Evolutionary conservation across 2,329 filamentous ascomycete species (phyloP).

Genomic region (Penicillium sp.): DNA sequence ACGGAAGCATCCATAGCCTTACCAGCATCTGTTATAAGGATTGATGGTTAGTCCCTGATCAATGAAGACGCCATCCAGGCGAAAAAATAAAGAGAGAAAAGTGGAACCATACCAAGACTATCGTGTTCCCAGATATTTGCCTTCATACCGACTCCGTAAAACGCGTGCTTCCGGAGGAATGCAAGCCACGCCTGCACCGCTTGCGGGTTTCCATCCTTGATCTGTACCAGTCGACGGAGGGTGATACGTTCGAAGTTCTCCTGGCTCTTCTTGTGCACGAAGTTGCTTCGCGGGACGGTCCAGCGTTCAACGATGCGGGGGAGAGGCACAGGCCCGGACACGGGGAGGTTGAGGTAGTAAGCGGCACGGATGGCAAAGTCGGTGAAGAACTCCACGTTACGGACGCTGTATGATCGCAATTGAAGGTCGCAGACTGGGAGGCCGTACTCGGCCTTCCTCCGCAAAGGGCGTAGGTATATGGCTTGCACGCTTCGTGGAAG

Average conservation of each 20-base stretch:
- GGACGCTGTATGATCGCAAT: constrained; percentile 83
- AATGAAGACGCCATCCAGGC: background rate
- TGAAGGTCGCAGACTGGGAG: constrained; percentile 88
- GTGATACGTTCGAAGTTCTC: constrained; percentile 97
- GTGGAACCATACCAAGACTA: constrained; percentile 58
- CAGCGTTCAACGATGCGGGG: constrained; percentile 86
- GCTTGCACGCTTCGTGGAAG: constrained; percentile 79
- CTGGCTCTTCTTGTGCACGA: constrained; percentile 95
- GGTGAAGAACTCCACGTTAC: constrained; percentile 88
- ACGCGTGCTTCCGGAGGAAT: constrained; percentile 86
- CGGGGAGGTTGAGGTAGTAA: constrained; percentile 86
- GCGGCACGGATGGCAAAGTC: constrained; percentile 93
- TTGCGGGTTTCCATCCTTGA: constrained; percentile 86
- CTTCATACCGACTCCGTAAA: constrained; percentile 98
- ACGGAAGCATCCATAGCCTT: constrained; percentile 41
- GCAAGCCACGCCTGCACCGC: constrained; percentile 89
- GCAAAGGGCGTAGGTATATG: constrained; percentile 79
- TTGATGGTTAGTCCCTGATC: constrained; percentile 8
- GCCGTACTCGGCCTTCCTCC: constrained; percentile 69
- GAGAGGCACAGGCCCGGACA: constrained; percentile 79
- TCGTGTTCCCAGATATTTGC: constrained; percentile 93
- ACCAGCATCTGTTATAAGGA: constrained; percentile 38
- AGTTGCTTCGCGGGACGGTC: constrained; percentile 85
- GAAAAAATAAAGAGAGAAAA: background rate
- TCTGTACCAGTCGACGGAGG: constrained; percentile 79